Base-by-base conservation (phyloP, 2,329 filamentous ascomycete species). In the Talaromyces funiculosus region DNA sequence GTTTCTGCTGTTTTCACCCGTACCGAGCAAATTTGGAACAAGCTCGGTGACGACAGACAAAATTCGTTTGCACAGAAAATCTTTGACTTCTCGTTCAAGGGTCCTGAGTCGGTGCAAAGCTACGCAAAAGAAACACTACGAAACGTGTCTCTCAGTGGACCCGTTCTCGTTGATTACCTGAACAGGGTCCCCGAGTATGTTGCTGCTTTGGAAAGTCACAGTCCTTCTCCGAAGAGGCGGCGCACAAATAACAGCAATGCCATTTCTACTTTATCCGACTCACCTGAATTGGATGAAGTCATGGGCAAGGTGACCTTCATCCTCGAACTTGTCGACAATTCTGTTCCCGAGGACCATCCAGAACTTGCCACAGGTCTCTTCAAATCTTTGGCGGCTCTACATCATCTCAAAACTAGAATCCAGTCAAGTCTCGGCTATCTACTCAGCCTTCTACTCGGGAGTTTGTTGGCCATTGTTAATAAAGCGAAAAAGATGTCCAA, bases 361-460 rank as follows among this genome's bases (percentile, higher is more conserved):
- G 85, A 90, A 68, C 80, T 99, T 40, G 81, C 96, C 5, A 86
- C 86, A 62, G 86, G 85, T 29, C 80, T 99, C 3, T 99, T 97
- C 77, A 86, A 88, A 60, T 84, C 90, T 0, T 83, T 99, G n/a
- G 87, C 88, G 4, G 90, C 96, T 69, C 82, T 99, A 24, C 92
- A 96, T 67, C 88, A 91, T 63, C 89, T 94, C 72, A 89, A 90
- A 71, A 84, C 86, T 26, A 85, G 93, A 61, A 86, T 92, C 26
- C 87, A 90, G 43, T 93, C 92, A 0, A 92, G 95, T 71, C 83
- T 97, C 63, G 90, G 92, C 16, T 97, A 97, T 76, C 80, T 97
- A 43, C 89, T 97, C 72, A 90, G 89, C 65, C 78, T 97, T 57
- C 86, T 94, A 7, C 82, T 99, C 40, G 85, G 89, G 64, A 92